Evolutionary conservation across 306 rosid genomes (phyloP).

Genomic region (Malus domestica): ASM211411v1 NC_041792.1:9508501-9509000

Average conservation of each 20-base stretch:
- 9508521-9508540: slow-evolving; percentile 41
- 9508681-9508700: slow-evolving; percentile 43
- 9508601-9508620: slow-evolving; percentile 58
- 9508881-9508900: slow-evolving; percentile 32
- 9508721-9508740: slow-evolving; percentile 37
- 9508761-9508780: background rate
- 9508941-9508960: slow-evolving; percentile 42
- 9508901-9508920: background rate
- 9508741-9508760: slow-evolving; percentile 13
- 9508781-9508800: background rate
- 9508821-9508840: slow-evolving; percentile 42
- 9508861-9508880: slow-evolving; percentile 50
- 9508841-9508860: slow-evolving; percentile 29
- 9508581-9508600: slow-evolving; percentile 38
- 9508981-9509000: slow-evolving; percentile 39
- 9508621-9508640: slow-evolving; percentile 46
- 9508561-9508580: slow-evolving; percentile 47
- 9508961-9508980: slow-evolving; percentile 36
- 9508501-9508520: slow-evolving; percentile 22
- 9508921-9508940: background rate
- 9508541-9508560: slow-evolving; percentile 38
- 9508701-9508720: slow-evolving; percentile 39
- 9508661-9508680: slow-evolving; percentile 44
- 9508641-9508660: slow-evolving; percentile 5
- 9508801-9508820: slow-evolving; percentile 26